Conservation (phyloP, 108 stramenopile genomes). For the Skeletonema grethae region DNA sequence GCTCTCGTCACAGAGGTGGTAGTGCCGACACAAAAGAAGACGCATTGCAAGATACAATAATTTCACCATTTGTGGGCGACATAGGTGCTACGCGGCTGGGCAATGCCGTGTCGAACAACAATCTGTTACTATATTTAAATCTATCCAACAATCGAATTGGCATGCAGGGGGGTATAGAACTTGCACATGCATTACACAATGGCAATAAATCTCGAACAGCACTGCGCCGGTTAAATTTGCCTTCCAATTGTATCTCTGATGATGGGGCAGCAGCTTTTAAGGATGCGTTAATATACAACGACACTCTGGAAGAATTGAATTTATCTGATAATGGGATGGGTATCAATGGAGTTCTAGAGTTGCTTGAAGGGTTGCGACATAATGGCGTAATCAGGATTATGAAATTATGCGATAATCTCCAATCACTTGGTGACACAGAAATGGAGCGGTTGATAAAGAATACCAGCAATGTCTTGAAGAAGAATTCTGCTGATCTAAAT, state of each 20-base stretch:
- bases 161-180: conserved; percentile 3
- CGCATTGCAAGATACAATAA: conserved; percentile 1
- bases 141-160: conserved; percentile 22
- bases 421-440: not conserved
- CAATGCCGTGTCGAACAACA: conserved; percentile 15
- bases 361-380: conserved; percentile 2
- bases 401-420: conserved; percentile 5
- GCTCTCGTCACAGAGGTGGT: not conserved
- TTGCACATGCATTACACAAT: conserved; percentile 11
- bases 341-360: not conserved
- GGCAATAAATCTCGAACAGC: conserved; percentile 14
- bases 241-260: conserved; percentile 16
- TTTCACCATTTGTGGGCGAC: conserved; percentile 12
- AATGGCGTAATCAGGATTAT: not conserved
- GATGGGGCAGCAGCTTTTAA: conserved; percentile 16
- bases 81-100: conserved; percentile 20
- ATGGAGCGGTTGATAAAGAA: not conserved
- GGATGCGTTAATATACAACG: conserved; percentile 13
- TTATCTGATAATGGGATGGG: conserved; percentile 16
- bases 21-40: not conserved
- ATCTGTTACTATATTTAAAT: conserved; percentile 14
- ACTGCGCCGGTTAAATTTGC: conserved; percentile 17
- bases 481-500: not conserved
- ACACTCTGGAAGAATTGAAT: conserved; percentile 8
- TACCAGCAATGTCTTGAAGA: not conserved